Base-by-base conservation (phyloP, 176 grass and related monocot genomes). In the Musa troglodytarum region DNA sequence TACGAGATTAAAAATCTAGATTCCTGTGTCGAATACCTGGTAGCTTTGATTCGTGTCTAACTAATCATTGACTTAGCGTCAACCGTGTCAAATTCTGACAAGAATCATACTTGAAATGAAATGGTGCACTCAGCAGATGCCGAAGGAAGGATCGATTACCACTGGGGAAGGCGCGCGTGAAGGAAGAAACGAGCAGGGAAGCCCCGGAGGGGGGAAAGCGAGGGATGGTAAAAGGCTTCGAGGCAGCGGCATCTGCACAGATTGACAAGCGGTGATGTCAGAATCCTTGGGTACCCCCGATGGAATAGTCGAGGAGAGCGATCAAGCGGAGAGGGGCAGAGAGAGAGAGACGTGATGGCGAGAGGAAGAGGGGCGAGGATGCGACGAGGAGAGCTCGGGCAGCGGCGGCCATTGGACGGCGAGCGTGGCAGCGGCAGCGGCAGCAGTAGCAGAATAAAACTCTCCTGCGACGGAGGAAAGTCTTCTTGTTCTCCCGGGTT, bases 161-260 rank as follows among this genome's bases (percentile, higher is more conserved):
- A n/a, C 54, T 57, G 81, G 49, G 64, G 73, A 75, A 78, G 75
- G 76, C 82, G 63, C 72, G 54, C n/a, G 17, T 73, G 57, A 79
- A 79, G 76, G 82, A 74, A 67, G 76, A 78, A 84, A 68, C 82
- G 43, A 84, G 72, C 56, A 5, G 29, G 20, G 52, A 65, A 43
- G 49, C 68, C 8, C 16, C 34, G 68, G 6, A 19, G 8, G 68
- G 20, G 13, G 43, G 17, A 16, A 19, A 1, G 15, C 34, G 17
- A 50, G 8, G 19, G 68, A 43, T 43, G 4, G 3, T 43, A 5
- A 43, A 43, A 43, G 43, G 51, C 51, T 50, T 70, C 15, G 68
- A 20, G 49, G 19, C 49, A n/a, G 17, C 2, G 19, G 43, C 68
- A 20, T 50, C 68, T 70, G 68, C 43, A 12, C 19, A 9, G 12